Base-by-base conservation (phyloP, 257 asterid genomes). In the Ballota nigra region DNA sequence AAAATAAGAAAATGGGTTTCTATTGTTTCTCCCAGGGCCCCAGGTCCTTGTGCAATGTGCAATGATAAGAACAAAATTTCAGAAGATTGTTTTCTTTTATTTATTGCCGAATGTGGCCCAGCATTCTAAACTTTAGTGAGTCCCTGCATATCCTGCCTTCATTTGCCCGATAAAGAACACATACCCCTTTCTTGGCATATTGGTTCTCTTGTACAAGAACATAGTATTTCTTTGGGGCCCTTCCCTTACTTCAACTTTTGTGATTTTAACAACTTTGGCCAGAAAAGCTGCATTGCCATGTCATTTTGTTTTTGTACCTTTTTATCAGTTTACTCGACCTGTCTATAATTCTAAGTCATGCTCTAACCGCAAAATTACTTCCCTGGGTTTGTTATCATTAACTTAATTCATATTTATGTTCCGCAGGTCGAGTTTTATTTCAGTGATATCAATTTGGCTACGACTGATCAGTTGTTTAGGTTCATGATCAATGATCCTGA, bases 371-470 rank as follows among this genome's bases (percentile, higher is more conserved):
- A 2, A 19, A 51, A 51, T 10, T 22, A 19, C 29, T 6, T 57
- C 19, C 22, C 7, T 31, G 38, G 45, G 57, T 57, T 36, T 69
- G 16, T 16, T 22, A 13, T 23, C 12, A 24, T 63, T 28, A 15
- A 12, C 41, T 23, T 57, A 15, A 22, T 63, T 63, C 8, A 8
- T 68, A 36, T 9, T 28, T 56, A 33, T 79, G 52, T 26, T 69
- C 53, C 77, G 72, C 85, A 90, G 97, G 97, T 91, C 73, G 97
- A 91, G 78, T 91, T 82, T 75, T 91, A 88, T 77, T 91, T 91
- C 83, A 88, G 97, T 76, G 96, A 91, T 69, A 78, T 88, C 61
- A 91, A 91, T 82, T 83, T 91, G 75, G 97, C 97, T 40, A 88
- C 96, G 8, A 91, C 97, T 52, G 96, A 86, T 78, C 91, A 86